Conservation (phyloP, 2,329 filamentous ascomycete genomes). For the Apiospora pterosperma region DNA sequence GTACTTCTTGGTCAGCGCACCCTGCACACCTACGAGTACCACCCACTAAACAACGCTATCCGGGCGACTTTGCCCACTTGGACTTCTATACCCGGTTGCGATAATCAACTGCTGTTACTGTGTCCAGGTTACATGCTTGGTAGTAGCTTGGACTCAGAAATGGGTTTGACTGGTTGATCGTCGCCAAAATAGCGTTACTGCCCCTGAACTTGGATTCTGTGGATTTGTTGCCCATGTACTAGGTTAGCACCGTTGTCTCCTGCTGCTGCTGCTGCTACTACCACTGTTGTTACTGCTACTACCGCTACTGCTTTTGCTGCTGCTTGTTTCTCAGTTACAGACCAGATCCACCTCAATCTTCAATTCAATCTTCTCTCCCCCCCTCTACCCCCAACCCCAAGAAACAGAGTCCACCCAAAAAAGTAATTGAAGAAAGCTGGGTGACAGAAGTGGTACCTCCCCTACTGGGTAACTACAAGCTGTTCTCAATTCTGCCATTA, state of each 20-base stretch:
- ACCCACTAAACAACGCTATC: neutral
- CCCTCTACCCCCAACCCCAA: neutral
- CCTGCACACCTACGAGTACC: neutral
- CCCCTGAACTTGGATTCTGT: neutral
- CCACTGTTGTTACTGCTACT: neutral
- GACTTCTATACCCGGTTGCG: neutral
- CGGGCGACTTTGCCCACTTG: neutral
- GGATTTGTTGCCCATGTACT: neutral
- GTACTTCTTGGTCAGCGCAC: constrained; percentile 2
- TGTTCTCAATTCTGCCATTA: neutral
- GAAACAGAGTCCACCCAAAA: neutral
- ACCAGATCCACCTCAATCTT: neutral
- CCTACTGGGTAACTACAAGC: neutral
- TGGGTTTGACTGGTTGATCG: neutral
- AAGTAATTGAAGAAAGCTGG: neutral
- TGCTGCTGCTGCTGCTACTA: neutral
- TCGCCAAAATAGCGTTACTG: neutral
- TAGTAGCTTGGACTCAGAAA: neutral
- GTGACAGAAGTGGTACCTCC: neutral
- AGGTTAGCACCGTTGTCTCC: neutral
- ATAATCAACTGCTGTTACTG: neutral
- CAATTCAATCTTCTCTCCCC: neutral
- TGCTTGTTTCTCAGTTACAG: neutral
- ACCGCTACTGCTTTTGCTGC: neutral
- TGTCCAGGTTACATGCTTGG: neutral